Percentiles rank a stretch among this genome's conserved stretches.
Evolutionary conservation across 257 asterid species (phyloP).

Genomic region (Ilex aquifolium): DNA sequence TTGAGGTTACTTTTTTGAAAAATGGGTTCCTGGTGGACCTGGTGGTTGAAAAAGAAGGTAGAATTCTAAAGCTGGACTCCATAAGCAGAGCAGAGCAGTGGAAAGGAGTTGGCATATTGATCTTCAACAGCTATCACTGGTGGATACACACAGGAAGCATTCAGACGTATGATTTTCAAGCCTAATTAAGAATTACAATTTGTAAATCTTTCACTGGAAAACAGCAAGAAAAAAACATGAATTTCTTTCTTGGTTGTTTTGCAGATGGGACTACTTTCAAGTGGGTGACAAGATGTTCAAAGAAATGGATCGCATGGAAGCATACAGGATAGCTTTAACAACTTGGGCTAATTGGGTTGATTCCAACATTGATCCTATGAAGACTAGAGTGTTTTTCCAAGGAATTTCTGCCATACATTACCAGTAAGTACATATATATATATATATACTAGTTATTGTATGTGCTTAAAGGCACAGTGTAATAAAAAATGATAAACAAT

Average conservation of each 20-base stretch:
- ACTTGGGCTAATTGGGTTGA: constrained; percentile 81
- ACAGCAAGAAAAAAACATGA: not conserved
- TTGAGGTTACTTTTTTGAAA: constrained; percentile 19
- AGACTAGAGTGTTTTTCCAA: constrained; percentile 55
- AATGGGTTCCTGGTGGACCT: constrained; percentile 35
- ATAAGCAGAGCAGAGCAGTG: constrained; percentile 33
- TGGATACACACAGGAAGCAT: constrained; percentile 61
- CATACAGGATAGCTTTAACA: constrained; percentile 51
- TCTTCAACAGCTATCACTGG: constrained; percentile 79
- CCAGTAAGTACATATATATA: constrained; percentile 27
- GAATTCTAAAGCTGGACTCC: constrained; percentile 50
- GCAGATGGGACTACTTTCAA: constrained; percentile 53
- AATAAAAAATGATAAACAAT: too few relatives aligned
- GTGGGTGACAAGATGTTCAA: constrained; percentile 30
- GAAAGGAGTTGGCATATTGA: constrained; percentile 39
- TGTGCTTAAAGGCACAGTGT: too few relatives aligned
- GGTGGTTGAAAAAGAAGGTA: constrained; percentile 21
- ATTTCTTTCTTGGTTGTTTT: not conserved
- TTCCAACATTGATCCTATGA: constrained; percentile 40
- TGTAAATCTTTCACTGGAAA: not conserved
- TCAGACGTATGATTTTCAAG: constrained; percentile 28
- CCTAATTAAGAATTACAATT: not conserved
- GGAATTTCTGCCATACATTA: constrained; percentile 65
- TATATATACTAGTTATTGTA: too few relatives aligned
- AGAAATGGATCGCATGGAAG: constrained; percentile 58